Percentiles rank a stretch among this genome's conserved stretches.
phyloP scores from a whole-genome alignment of 371 early-diverging fungal genomes.

The Capillidium heterosporum region DNA sequence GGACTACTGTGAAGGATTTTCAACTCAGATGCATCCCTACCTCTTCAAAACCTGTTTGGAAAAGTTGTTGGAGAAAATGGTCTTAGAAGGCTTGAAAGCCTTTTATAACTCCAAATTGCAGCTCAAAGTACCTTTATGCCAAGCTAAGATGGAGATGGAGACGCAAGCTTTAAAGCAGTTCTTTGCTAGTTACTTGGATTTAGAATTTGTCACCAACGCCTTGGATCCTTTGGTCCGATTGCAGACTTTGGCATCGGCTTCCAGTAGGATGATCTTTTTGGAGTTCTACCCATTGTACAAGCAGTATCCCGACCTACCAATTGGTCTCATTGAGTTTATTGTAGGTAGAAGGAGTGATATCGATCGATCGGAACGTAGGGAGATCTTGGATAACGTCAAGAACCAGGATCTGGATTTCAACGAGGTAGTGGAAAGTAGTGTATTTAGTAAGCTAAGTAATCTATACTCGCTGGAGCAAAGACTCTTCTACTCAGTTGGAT shows the following conservation, averaged over 20 bases:
- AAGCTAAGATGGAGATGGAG: conserved; percentile 49
- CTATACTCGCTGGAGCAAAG: too few relatives aligned
- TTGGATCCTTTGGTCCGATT: conserved; percentile 65
- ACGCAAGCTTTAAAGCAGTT: conserved; percentile 36
- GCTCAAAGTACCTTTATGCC: conserved; percentile 35
- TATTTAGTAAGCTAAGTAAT: neutral
- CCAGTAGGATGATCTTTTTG: conserved; percentile 43
- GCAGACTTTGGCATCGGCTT: conserved; percentile 39
- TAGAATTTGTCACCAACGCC: conserved; percentile 35
- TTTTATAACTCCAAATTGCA: conserved; percentile 55
- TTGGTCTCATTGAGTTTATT: conserved; percentile 57
- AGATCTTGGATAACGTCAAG: conserved; percentile 52
- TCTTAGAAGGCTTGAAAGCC: conserved; percentile 66
- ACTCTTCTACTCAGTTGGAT: too few relatives aligned
- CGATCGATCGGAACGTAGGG: conserved; percentile 44
- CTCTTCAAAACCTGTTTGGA: conserved; percentile 66
- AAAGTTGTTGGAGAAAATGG: conserved; percentile 65
- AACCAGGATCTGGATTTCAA: neutral
- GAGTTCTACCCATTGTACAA: conserved; percentile 59
- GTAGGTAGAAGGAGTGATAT: conserved; percentile 56
- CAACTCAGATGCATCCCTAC: conserved; percentile 58
- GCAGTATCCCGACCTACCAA: conserved; percentile 63
- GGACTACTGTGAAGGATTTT: conserved; percentile 77
- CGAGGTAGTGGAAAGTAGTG: neutral
- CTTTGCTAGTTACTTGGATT: conserved; percentile 37